These are phyloP conservation scores for Pythium sp. DNA, from an alignment of 352 stramenopile genomes.

Conservation along the genomic window DNA sequence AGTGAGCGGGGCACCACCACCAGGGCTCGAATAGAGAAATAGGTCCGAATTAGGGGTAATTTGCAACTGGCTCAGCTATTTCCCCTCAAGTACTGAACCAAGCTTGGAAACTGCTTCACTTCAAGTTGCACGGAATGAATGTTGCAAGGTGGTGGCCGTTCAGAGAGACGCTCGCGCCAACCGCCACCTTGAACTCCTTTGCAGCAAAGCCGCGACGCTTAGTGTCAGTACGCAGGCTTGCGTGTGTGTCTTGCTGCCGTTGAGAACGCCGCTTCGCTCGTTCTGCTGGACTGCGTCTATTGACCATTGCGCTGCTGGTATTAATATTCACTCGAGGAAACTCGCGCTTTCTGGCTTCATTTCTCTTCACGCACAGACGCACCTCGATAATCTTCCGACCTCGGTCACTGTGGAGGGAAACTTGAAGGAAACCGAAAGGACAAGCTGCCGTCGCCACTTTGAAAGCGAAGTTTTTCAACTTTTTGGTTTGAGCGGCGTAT, in stretches of 20 bases:
- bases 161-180: not conserved
- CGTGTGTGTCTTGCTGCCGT: not conserved
- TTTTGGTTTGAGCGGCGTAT: not conserved
- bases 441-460: not conserved
- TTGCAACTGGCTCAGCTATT: not conserved
- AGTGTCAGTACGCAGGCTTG: not conserved
- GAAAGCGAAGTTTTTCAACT: not conserved
- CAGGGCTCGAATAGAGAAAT: slow-evolving; percentile 9
- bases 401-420: not conserved
- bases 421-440: not conserved
- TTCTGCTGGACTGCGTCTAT: not conserved
- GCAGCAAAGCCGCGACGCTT: not conserved
- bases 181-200: not conserved
- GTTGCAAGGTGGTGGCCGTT: not conserved
- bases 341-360: slow-evolving; percentile 5
- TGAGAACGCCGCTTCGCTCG: not conserved
- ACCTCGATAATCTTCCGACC: slow-evolving; percentile 1
- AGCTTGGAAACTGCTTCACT: not conserved
- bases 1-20: not conserved
- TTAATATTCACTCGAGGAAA: not conserved
- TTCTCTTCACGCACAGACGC: not conserved
- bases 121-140: not conserved
- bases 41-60: slow-evolving; percentile 1
- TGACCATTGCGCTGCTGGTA: not conserved
- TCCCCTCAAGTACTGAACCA: not conserved